A percentile compares a stretch with the other conserved stretches of the same genome.
Conservation (phyloP, 257 asterid genomes). For the Avicennia marina region DNA sequence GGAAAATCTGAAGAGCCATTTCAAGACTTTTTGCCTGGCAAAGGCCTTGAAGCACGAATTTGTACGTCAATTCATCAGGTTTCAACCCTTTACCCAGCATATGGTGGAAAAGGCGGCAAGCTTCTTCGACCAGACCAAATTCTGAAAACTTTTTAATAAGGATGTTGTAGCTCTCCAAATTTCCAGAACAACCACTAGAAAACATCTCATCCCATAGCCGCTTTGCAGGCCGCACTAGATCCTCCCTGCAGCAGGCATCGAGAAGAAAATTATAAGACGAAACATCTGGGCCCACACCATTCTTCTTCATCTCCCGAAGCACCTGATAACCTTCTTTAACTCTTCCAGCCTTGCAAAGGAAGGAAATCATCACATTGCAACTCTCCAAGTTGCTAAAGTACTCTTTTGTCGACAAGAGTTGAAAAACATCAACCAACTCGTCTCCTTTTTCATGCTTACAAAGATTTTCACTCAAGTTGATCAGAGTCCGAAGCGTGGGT, state of each 20-base stretch:
- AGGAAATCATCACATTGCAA: conserved; percentile 63
- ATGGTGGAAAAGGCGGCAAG: conserved; percentile 55
- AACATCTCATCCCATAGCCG: conserved; percentile 97
- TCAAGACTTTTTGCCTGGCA: conserved; percentile 48
- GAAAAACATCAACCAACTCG: conserved; percentile 54
- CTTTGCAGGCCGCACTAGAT: conserved; percentile 78
- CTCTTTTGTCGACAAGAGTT: conserved; percentile 41
- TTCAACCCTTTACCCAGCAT: conserved; percentile 62
- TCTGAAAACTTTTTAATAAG: conserved; percentile 51
- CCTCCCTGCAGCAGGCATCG: conserved; percentile 81
- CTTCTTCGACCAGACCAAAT: conserved; percentile 65
- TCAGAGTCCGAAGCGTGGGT: conserved; percentile 58
- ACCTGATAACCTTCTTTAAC: conserved; percentile 65
- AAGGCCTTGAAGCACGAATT: conserved; percentile 57
- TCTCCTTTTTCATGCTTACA: conserved; percentile 52
- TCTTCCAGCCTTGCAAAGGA: conserved; percentile 63
- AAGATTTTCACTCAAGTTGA: conserved; percentile 58
- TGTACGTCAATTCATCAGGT: conserved; percentile 47
- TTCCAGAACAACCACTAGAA: conserved; percentile 66
- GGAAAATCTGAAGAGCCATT: conserved; percentile 45
- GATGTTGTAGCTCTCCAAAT: conserved; percentile 51
- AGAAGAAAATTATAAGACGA: conserved; percentile 68
- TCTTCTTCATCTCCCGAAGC: conserved; percentile 80
- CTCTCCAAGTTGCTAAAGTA: conserved; percentile 48
- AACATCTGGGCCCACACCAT: conserved; percentile 55